These are phyloP conservation scores for Ophiocordyceps australis DNA, from an alignment of 2,329 filamentous ascomycete genomes.

Conservation along the genomic window DNA sequence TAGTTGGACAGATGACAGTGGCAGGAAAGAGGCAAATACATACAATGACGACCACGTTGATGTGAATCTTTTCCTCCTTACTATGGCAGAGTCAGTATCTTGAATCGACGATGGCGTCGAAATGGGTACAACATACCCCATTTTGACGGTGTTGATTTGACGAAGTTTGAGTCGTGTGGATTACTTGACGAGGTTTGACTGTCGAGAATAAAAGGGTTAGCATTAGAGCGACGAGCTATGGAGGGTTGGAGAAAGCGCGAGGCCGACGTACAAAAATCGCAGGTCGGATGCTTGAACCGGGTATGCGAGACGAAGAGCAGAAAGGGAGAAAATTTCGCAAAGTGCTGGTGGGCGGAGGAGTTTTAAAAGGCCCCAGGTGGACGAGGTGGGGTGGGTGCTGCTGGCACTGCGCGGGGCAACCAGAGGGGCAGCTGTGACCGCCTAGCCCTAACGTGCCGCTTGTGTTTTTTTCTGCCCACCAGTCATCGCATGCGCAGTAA, in stretches of 20 bases:
- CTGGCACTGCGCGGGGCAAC: constrained; percentile 16
- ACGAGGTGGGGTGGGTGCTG: constrained; percentile 11
- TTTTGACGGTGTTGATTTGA: constrained; percentile 13
- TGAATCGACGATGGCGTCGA: neutral
- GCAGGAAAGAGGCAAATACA: constrained; percentile 6
- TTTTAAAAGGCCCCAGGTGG: constrained; percentile 18
- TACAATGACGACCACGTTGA: constrained; percentile 94
- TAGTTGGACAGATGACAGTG: constrained; percentile 2
- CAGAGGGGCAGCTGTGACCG: constrained; percentile 4
- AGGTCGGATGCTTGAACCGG: constrained; percentile 25
- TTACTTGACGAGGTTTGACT: constrained; percentile 3
- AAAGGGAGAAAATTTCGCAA: constrained; percentile 17
- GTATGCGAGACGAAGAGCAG: constrained; percentile 24
- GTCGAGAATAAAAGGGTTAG: constrained; percentile 1
- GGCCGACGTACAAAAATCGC: constrained; percentile 17
- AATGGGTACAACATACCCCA: constrained; percentile 11
- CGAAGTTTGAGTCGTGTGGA: constrained; percentile 2
- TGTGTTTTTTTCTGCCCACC: constrained; percentile 10
- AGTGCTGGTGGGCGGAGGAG: constrained; percentile 17
- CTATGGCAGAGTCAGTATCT: constrained; percentile 23
- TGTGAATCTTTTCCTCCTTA: constrained; percentile 91
- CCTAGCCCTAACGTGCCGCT: constrained; percentile 16
- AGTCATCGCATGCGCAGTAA: constrained; percentile 4
- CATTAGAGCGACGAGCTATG: neutral
- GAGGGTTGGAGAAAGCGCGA: neutral